Base-by-base conservation (phyloP, 208 protist species). In the Leishmania tarentolae region DNA sequence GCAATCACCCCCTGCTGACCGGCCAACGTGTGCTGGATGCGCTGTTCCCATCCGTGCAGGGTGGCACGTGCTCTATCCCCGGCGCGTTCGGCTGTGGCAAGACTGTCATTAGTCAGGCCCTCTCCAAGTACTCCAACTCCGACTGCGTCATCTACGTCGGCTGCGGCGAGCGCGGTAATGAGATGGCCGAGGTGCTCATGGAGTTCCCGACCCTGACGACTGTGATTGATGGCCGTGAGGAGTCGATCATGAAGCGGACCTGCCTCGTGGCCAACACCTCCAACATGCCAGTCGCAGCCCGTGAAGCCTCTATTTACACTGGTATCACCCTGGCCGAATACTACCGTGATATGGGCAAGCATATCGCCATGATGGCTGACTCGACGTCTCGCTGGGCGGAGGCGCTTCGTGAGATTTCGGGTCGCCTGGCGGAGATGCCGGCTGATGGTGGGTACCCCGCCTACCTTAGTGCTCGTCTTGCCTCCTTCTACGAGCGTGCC, bases 281-380 rank as follows among this genome's bases (percentile, higher is more conserved):
- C 52, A 99, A 99, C 94, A 99, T 99, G 99, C 99, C 99, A 37
- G 99, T 99, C 68, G 99, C 99, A 80, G 99, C 99, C 40, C 98
- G 99, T 97, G 99, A 99, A 94, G 99, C 99, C n/a, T 99, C 99
- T 44, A 99, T 99, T 83, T 99, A 99, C 91, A 99, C 99, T 61
- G 98, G 99, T 85, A 99, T 99, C 86, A 99, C 99, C 35, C 90
- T 99, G 0, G 98, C 99, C 47, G 99, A 99, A 92, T 99, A 99
- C 93, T 99, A 99, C 90, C 93, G 99, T 87, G 99, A 99, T 94
- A 99, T 99, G 99, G 99, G 99, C 79, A 97, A 99, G 83, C 98
- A 99, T 93, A 99, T 99, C 77, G 95, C 99, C 81, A 99, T 99
- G 98, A 99, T 99, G 99, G 99, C 99, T 78, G 99, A 99, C 91